Percentiles rank a stretch among this genome's conserved stretches.
Conservation (phyloP, 345 rosid genomes). For the Rhizophora mangle region DNA sequence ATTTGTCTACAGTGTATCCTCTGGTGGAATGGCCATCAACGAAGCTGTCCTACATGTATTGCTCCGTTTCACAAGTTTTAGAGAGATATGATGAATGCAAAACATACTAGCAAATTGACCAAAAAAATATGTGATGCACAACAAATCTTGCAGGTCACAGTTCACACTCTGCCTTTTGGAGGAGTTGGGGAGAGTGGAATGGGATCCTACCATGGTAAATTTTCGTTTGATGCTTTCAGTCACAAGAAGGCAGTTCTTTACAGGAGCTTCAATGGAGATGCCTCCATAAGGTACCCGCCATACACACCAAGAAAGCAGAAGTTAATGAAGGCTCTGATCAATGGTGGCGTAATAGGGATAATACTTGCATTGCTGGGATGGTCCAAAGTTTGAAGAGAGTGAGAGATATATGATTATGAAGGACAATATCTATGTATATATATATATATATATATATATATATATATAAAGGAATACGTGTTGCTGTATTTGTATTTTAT, state of each 20-base stretch:
- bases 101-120: too few species aligned
- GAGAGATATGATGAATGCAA: too few species aligned
- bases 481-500: too few species aligned
- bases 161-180: slow-evolving; percentile 65
- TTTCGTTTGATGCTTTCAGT: slow-evolving; percentile 80
- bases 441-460: too few species aligned
- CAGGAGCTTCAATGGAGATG: slow-evolving; percentile 60
- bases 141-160: slow-evolving; percentile 45
- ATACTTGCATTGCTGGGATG: slow-evolving; percentile 53
- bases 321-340: slow-evolving; percentile 49
- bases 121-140: background rate
- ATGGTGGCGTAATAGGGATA: slow-evolving; percentile 43
- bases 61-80: too few species aligned
- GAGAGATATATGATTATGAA: too few species aligned
- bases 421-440: too few species aligned
- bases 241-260: slow-evolving; percentile 76
- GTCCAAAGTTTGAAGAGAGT: slow-evolving; percentile 30
- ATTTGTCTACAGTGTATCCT: slow-evolving; percentile 51
- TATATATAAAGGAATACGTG: too few species aligned
- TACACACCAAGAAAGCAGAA: slow-evolving; percentile 54
- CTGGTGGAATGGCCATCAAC: slow-evolving; percentile 72
- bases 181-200: slow-evolving; percentile 97
- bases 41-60: slow-evolving; percentile 62
- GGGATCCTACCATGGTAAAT: slow-evolving; percentile 83
- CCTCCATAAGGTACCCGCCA: slow-evolving; percentile 67